Conservation (phyloP, 2,329 filamentous ascomycete genomes). For the Hymenoscyphus infarciens region DNA sequence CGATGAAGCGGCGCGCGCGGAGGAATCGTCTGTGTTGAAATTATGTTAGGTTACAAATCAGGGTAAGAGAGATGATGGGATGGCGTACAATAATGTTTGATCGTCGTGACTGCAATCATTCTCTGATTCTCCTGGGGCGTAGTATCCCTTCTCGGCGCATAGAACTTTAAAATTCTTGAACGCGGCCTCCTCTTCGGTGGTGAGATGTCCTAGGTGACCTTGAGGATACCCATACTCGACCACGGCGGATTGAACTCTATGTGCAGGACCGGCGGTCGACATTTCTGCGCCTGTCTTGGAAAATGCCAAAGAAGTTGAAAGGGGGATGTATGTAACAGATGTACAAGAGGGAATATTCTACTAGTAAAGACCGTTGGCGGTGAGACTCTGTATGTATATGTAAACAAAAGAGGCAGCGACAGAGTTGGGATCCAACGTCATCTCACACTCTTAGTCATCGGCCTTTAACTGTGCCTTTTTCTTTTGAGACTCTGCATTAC, state of each 20-base stretch:
- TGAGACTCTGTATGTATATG: neutral
- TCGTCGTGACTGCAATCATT: slow-evolving; percentile 63
- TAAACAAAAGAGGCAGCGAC: neutral
- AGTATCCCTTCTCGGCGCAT: slow-evolving; percentile 62
- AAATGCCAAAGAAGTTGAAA: neutral
- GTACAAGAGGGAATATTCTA: neutral
- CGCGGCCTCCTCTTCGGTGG: slow-evolving; percentile 60
- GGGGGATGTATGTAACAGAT: neutral
- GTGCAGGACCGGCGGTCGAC: slow-evolving; percentile 30
- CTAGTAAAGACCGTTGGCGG: neutral
- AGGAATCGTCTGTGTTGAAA: slow-evolving; percentile 69
- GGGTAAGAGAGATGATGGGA: neutral
- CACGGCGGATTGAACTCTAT: slow-evolving; percentile 34
- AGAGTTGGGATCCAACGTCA: neutral
- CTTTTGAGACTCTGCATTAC: neutral
- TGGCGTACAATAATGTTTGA: slow-evolving; percentile 63
- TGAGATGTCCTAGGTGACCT: slow-evolving; percentile 80
- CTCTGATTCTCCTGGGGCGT: slow-evolving; percentile 43
- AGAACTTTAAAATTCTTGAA: slow-evolving; percentile 69
- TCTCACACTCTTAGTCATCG: neutral
- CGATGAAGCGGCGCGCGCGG: slow-evolving; percentile 76
- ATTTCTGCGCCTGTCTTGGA: neutral
- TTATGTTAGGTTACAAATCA: neutral
- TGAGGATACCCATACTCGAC: slow-evolving; percentile 57
- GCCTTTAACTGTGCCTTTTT: no score